Evolutionary conservation across 331 rosid species (phyloP), one percentile per base, ranked within the genome.

Genomic region (Dryas integrifolia): DNA sequence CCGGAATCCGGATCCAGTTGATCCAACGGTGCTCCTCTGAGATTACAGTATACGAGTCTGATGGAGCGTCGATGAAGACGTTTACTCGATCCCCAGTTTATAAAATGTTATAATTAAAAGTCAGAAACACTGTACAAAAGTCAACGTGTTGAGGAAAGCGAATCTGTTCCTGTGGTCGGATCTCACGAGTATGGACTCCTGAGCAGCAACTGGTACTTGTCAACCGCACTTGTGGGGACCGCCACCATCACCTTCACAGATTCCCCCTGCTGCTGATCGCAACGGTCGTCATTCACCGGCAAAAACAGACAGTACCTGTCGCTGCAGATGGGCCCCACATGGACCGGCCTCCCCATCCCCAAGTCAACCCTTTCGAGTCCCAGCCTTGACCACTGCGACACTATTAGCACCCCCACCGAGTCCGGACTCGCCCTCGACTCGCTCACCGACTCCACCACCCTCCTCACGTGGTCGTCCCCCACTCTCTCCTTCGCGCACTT

Each of bases 371-470:
- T 81, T 47, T 93, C 97, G 10, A 93, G 59, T 0, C 97, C 98
- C 75, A 93, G 56, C 84, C 97, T 88, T 67, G 98, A 93, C 98
- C 98, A 93, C 75, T 91, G 97, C 0, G 98, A 84, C 69, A 93
- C 5, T 13, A 93, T 86, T 58, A 93, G 72, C 43, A 89, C 97
- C 7, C 98, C 98, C 9, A 88, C 95, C 61, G 78, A 83, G 86
- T 91, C 98, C 0, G 96, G 96, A 84, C 82, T 7, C 84, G 88
- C 85, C 18, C 77, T 82, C 26, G 78, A 76, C 86, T 83, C 87
- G 48, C 88, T 69, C 50, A 93, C 91, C 45, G 76, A 76, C 76
- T 87, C 88, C 11, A 53, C 58, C 81, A 93, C 92, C 10, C 74
- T 76, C 62, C 81, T 79, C 82, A 91, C 98, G 85, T 88, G 77